Evolutionary conservation across 2,329 filamentous ascomycete genomes (phyloP).

Genomic region (Fusarium goolgardi): DNA sequence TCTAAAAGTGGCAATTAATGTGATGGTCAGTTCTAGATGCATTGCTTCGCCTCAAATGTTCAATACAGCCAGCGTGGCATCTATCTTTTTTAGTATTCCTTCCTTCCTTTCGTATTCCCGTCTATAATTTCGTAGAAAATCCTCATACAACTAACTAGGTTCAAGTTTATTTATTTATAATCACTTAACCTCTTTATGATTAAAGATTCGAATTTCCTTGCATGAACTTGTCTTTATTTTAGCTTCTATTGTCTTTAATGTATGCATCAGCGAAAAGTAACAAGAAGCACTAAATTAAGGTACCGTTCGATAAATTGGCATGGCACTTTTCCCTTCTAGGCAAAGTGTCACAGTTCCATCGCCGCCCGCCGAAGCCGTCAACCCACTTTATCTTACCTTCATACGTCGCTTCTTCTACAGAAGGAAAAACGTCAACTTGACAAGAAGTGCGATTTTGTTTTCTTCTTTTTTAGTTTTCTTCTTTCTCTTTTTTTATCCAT

Average conservation of each 20-base stretch:
- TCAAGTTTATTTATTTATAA: constrained; percentile 18
- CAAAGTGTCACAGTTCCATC: constrained; percentile 26
- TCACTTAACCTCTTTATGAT: background rate
- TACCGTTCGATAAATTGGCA: constrained; percentile 28
- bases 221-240: background rate
- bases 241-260: constrained; percentile 9
- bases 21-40: constrained; percentile 21
- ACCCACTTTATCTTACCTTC: constrained; percentile 39
- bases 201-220: background rate
- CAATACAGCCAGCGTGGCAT: constrained; percentile 45
- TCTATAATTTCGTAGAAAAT: background rate
- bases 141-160: background rate
- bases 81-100: constrained; percentile 37
- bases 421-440: constrained; percentile 9
- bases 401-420: constrained; percentile 43
- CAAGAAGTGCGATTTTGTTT: constrained; percentile 3
- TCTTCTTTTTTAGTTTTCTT: background rate
- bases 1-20: constrained; percentile 8
- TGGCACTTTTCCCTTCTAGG: constrained; percentile 14
- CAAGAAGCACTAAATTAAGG: constrained; percentile 14
- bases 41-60: constrained; percentile 31
- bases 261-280: background rate
- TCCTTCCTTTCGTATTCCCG: background rate
- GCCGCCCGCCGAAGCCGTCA: constrained; percentile 40
- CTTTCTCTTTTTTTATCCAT: background rate